Evolutionary conservation across 768 basidiomycete genomes (phyloP), one percentile per base, ranked within the genome.

Genomic region (Rossbeevera mucosa): DNA sequence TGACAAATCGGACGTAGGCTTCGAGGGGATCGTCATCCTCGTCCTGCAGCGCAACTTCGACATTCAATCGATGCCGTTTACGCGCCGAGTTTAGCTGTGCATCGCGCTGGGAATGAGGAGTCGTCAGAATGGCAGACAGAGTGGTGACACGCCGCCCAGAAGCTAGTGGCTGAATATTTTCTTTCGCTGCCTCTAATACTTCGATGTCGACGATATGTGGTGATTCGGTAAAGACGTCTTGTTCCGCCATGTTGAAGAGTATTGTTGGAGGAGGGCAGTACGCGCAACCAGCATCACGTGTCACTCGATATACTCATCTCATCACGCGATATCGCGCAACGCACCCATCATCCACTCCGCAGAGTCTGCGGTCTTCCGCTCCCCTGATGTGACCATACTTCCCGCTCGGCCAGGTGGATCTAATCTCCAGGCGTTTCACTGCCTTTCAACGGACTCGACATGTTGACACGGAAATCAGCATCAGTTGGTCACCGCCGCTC

Each of bases 11-110:
- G 61, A 82, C 84, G 61, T 94, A 95, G 1, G 90, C 87, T 55
- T 94, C 93, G 33, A 98, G 75, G 0, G 91, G 83, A 50, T 88
- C 86, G 42, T 86, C 85, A 31, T 91, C 89, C 30, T 92, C 92
- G 51, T 81, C 77, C 52, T 77, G 71, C n/a, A 90, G 61, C 0
- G 87, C 83, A 9, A 88, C 63, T 59, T 86, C 80, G 14, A 89
- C 81, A 53, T 91, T 89, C 45, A 87, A 76, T 12, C 87, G 80
- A 20, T 86, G 80, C 21, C 83, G 71, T 54, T 80, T 81, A 33
- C 86, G 80, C 20, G 83, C 81, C 1, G 80, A 76, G 21, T 81
- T 74, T 47, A 91, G 80, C 51, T 83, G 83, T 14, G 78, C 74
- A 56, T 90, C 88, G 54, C 89, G 79, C 56, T 86, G 85, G 1